Base-by-base conservation (phyloP, 805 yeast genomes). In the Metschnikowia similis region DNA sequence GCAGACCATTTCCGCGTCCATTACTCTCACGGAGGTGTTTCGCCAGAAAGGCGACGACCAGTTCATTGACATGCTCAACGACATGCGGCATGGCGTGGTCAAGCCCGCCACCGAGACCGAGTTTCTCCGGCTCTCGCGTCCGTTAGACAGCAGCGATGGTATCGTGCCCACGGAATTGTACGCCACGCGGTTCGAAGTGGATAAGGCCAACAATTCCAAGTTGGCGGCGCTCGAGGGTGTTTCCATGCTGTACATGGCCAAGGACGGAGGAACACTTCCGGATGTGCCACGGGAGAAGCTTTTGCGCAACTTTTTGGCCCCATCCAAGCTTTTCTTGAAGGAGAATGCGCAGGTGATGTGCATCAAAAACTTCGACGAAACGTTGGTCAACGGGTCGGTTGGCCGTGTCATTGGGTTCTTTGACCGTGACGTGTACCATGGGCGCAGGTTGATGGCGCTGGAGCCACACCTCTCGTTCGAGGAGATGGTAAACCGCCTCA, bases 301-400 rank as follows among this genome's bases (percentile, higher is more conserved):
- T 49, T 55, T 57, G 17, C 11, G 36, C 7, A 57, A 57, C 40
- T 57, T 57, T 37, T 49, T 57, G 47, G 59, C 58, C 4, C 61
- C 61, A 4, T 28, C 48, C 10, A 52, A 48, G 35, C 48, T 57
- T 27, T 47, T 52, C 31, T 69, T 94, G 55, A 92, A 91, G 64
- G 83, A 81, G 48, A 89, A 89, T 35, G 95, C 97, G 0, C 99
- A 94, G 66, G 97, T 94, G 13, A 91, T 94, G 97, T 83, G 89
- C 76, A 69, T 94, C 56, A 89, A 87, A 59, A 94, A 94, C 64
- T 48, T 51, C 8, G 75, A 79, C 29, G 91, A 88, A 55, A 85
- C 82, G 8, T 71, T 94, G 35, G 98, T 94, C 37, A 94, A 94
- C 68, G 99, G 99, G 2, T 81, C 97, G 0, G 72, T 92, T 35